These are phyloP conservation scores for Euphorbia celastroides DNA, from an alignment of 441 rosid species.

Conservation along the genomic window DNA sequence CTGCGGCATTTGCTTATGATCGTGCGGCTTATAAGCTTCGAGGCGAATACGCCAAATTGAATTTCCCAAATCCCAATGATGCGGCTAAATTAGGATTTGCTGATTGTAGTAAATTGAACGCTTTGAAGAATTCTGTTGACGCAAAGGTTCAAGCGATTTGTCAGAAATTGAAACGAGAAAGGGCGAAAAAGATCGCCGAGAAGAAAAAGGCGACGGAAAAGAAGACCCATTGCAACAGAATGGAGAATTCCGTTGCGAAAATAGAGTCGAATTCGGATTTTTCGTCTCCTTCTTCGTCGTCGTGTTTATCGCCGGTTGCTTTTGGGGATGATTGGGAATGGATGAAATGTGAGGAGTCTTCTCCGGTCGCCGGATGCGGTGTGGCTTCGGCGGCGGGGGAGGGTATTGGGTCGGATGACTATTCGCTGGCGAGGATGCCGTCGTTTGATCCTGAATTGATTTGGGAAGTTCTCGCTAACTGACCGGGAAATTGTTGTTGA, in stretches of 20 bases:
- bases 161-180: conserved; percentile 64
- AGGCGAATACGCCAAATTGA: conserved; percentile 88
- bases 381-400: conserved; percentile 28
- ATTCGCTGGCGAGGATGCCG: conserved; percentile 76
- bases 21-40: conserved; percentile 92
- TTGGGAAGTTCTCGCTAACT: conserved; percentile 90
- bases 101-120: conserved; percentile 45
- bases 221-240: conserved; percentile 9
- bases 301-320: conserved; percentile 24
- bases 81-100: conserved; percentile 47
- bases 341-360: conserved; percentile 46
- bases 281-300: conserved; percentile 26
- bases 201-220: conserved; percentile 37
- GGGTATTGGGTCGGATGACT: conserved; percentile 42
- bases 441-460: conserved; percentile 87
- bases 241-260: background rate
- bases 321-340: conserved; percentile 41
- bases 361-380: conserved; percentile 26
- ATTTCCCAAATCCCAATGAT: conserved; percentile 75
- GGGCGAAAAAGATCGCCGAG: conserved; percentile 51
- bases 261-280: conserved; percentile 21
- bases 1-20: conserved; percentile 91
- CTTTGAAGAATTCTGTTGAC: conserved; percentile 65
- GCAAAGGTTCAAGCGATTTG: conserved; percentile 85
- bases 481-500: background rate